phyloP scores from a whole-genome alignment of 495 filamentous ascomycete genomes.

The Cairneyella variabilis region DNA sequence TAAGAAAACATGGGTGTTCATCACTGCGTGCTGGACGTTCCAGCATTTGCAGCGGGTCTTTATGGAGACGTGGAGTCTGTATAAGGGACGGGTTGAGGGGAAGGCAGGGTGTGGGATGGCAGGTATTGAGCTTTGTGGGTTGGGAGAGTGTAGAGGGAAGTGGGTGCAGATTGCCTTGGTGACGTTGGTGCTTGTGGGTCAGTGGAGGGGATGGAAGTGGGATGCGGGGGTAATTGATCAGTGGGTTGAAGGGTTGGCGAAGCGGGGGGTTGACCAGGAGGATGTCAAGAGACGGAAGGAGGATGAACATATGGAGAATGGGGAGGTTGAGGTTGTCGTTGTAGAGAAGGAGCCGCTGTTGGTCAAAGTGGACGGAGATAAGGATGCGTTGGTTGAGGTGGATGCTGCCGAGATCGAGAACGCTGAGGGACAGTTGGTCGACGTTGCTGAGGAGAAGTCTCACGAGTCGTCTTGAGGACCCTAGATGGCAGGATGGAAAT shows the following conservation, averaged over 20 bases:
- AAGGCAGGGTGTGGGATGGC: no score
- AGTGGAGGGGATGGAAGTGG: conserved; percentile 3
- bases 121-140: conserved; percentile 1
- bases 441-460: no score
- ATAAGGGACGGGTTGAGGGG: neutral
- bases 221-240: neutral
- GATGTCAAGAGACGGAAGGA: neutral
- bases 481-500: no score
- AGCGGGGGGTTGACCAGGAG: neutral
- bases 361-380: no score
- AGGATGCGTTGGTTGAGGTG: no score
- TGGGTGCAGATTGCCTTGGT: neutral
- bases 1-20: conserved; percentile 5
- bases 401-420: no score
- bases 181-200: neutral
- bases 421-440: no score
- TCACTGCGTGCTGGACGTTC: conserved; percentile 1
- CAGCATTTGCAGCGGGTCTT: neutral
- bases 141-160: neutral
- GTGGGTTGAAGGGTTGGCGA: neutral
- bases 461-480: no score
- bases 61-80: neutral
- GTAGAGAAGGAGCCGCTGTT: neutral
- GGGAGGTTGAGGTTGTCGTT: neutral
- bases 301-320: neutral